Conservation (phyloP, 805 yeast genomes). For the Monosporozyma aquatica region DNA sequence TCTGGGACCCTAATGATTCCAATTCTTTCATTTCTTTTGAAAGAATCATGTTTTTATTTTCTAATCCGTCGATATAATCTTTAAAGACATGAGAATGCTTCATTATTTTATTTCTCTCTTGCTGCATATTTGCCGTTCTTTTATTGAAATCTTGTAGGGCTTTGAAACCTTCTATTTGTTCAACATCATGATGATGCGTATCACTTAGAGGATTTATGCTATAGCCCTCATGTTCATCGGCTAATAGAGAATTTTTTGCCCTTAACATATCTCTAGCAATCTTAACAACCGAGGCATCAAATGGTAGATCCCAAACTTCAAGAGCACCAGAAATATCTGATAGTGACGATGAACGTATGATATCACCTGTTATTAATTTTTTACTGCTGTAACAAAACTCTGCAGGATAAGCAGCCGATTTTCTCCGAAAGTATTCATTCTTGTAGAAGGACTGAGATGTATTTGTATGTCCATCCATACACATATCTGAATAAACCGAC, state of each 20-base stretch:
- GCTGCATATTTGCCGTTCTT: not conserved
- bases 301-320: slow-evolving; percentile 25
- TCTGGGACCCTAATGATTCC: slow-evolving; percentile 42
- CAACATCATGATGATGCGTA: too few species aligned
- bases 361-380: not conserved
- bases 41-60: slow-evolving; percentile 27
- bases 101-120: not conserved
- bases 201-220: not conserved
- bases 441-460: slow-evolving; percentile 9
- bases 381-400: not conserved
- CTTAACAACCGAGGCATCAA: slow-evolving; percentile 25
- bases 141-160: not conserved
- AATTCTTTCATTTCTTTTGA: slow-evolving; percentile 36
- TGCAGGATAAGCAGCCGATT: slow-evolving; percentile 17
- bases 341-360: slow-evolving; percentile 11
- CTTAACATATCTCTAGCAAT: slow-evolving; percentile 21
- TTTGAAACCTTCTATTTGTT: not conserved
- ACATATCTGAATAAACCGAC: not conserved
- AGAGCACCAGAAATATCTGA: slow-evolving; percentile 21
- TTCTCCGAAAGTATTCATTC: slow-evolving; percentile 22
- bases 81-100: slow-evolving; percentile 12
- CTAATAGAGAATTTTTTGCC: not conserved
- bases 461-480: not conserved
- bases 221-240: not conserved
- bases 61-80: slow-evolving; percentile 13